Evolutionary conservation across 768 basidiomycete species (phyloP), one percentile per base, ranked within the genome.

Genomic region (Naematelia encephala): DNA sequence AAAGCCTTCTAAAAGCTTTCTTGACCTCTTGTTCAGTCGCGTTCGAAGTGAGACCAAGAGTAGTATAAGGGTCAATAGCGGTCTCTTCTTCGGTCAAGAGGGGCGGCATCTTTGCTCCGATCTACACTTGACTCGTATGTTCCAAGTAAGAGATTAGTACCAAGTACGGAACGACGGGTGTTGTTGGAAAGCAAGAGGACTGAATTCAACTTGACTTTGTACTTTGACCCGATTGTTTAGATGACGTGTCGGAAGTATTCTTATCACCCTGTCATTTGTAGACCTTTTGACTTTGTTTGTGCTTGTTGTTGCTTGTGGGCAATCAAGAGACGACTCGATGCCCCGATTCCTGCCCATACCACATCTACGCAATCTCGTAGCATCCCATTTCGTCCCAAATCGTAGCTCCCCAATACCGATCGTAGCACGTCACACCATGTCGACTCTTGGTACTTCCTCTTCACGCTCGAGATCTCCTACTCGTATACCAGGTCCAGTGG

Each of bases 1-100:
- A 72, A 23, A 61, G 45, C 48, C 70, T 68, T 22, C 71, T 55
- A 43, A 66, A 77, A 1, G 73, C 92, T 79, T 90, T 92, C 82
- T 96, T 74, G 44, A 77, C 69, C 13, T 75, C 70, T 45, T 69
- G 65, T 29, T 77, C 73, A 0, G 64, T 68, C 19, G 75, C 70
- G 8, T 61, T 63, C 14, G 47, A 25, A 2, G 34, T 13, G 22
- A 77, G 16, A 2, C 64, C 66, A 1, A 77, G 57, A 16, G 71
- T 22, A 16, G 42, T 42, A 54, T 77, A 77, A 11, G 73, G 73
- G 39, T 77, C 70, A 5, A 72, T 54, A 12, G 64, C 57, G 12
- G 67, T 23, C 57, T 74, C 72, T 59, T 76, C 74, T 43, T 77
- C 75, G 3, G 49, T 61, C 1, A 77, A 55, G 3, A 77, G 46